Evolutionary conservation across 495 filamentous ascomycete species (phyloP).

Genomic region (Aspergillus hancockii): DNA sequence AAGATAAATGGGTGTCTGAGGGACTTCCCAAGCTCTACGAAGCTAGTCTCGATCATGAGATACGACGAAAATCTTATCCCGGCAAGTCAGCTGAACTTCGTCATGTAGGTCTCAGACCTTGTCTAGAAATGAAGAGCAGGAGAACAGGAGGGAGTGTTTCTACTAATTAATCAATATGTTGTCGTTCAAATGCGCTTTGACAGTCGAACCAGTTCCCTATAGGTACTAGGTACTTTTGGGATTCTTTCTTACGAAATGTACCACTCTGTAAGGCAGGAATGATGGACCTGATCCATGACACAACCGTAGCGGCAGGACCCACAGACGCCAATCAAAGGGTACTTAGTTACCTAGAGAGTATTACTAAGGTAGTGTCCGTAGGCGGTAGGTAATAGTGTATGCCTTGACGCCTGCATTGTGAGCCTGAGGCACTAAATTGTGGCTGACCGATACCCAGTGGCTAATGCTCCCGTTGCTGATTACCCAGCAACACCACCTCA

Average conservation of each 20-base stretch:
- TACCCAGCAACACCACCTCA: conserved; percentile 3
- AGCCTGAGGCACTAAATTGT: conserved; percentile 1
- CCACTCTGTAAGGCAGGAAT: neutral
- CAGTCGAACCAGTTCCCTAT: neutral
- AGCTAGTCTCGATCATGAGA: conserved; percentile 23
- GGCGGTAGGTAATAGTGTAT: neutral
- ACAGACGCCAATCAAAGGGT: neutral
- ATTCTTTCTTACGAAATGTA: neutral
- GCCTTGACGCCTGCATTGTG: neutral
- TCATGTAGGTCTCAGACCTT: conserved; percentile 11
- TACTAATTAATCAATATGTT: neutral
- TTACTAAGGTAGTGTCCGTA: too few species aligned
- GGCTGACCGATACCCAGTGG: conserved; percentile 1
- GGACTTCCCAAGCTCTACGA: neutral
- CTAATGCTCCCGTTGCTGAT: conserved; percentile 5
- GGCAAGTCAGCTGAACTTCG: conserved; percentile 23
- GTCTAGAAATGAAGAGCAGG: neutral
- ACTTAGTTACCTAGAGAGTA: neutral
- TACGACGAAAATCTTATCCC: conserved; percentile 16
- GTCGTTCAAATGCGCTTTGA: neutral
- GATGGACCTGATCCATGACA: neutral
- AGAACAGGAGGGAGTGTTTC: neutral
- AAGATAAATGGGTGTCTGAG: neutral
- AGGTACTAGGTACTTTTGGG: neutral
- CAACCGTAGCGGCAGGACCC: neutral